These are phyloP conservation scores for Aspergillus vadensis DNA, from an alignment of 2,329 filamentous ascomycete species.

Conservation along the genomic window DNA sequence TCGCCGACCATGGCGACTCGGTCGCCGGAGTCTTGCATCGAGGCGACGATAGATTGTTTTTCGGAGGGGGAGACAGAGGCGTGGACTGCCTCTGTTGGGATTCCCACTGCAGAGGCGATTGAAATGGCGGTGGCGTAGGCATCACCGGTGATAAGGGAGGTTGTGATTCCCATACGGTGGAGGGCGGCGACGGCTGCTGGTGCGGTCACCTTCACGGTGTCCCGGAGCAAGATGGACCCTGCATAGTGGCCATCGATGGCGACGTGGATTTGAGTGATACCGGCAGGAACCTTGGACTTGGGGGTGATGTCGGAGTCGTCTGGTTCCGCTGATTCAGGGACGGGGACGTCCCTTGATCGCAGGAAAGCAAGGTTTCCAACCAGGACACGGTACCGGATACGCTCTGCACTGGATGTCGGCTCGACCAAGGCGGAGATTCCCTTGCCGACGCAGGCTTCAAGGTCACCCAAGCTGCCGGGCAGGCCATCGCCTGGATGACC, in stretches of 20 bases:
- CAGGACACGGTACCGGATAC: conserved; percentile 73
- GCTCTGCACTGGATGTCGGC: conserved; percentile 68
- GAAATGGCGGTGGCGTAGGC: conserved; percentile 80
- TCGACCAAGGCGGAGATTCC: conserved; percentile 83
- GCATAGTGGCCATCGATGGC: conserved; percentile 81
- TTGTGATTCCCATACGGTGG: conserved; percentile 79
- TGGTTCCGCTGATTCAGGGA: conserved; percentile 46
- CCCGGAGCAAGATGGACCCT: conserved; percentile 79
- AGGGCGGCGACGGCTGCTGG: conserved; percentile 78
- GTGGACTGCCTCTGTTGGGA: conserved; percentile 72
- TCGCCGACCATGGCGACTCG: conserved; percentile 96
- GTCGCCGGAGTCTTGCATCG: conserved; percentile 73
- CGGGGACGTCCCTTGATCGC: conserved; percentile 64
- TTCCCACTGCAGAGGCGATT: conserved; percentile 81
- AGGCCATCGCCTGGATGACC: conserved; percentile 71
- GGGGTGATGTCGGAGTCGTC: conserved; percentile 30
- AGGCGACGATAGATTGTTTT: conserved; percentile 81
- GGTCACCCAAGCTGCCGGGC: conserved; percentile 82
- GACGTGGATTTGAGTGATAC: conserved; percentile 88
- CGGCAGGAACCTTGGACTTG: conserved; percentile 53
- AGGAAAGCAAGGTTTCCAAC: conserved; percentile 83
- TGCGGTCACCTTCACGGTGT: conserved; percentile 88
- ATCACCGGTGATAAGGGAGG: conserved; percentile 92
- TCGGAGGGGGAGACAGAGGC: conserved; percentile 88
- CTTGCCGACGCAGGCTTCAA: conserved; percentile 78